Evolutionary conservation across 1,284 basidiomycete genomes (phyloP), one percentile per base, ranked within the genome.

Genomic region (Peniophora sp.): DNA sequence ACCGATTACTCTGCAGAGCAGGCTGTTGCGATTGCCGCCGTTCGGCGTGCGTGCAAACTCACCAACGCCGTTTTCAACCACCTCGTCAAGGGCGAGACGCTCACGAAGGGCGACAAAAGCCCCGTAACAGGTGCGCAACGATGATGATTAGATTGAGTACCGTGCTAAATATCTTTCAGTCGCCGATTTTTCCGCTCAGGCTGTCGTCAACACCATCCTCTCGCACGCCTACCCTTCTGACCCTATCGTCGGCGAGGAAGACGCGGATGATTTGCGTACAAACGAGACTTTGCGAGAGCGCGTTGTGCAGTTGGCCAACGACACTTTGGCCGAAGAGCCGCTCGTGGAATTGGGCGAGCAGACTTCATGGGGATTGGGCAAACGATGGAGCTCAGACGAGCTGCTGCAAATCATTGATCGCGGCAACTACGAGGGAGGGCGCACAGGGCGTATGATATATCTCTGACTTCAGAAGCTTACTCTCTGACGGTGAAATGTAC

Each of bases 241-340:
- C 68, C 79, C 79, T 16, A 92, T 99, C 63, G 87, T 99, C 32
- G 97, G 95, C 27, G 97, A 99, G 69, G 97, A 99, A 69, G 93
- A 97, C 65, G 85, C 95, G 0, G 74, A 79, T 0, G 92, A 95
- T 55, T 69, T 97, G 8, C 79, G 89, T 10, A 63, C 63, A 2
- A 77, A 77, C 27, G 68, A 66, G 16, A 68, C 65, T 1, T 69
- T 97, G 53, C 67, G 83, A 24, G 72, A 80, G 24, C 80, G 91
- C 48, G 89, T 99, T 50, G 77, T 92, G 45, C 68, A 78, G 24
- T 83, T 99, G 25, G 91, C 93, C 6, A 95, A 92, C 61, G 87
- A 92, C 48, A 83, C 91, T 0, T 73, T 98, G 48, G 71, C 64
- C 20, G 75, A 74, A 25, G 76, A 77, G 39, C 77, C 54, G 2